Conservation (phyloP, 305 asterid species). For the Withania somnifera region DNA sequence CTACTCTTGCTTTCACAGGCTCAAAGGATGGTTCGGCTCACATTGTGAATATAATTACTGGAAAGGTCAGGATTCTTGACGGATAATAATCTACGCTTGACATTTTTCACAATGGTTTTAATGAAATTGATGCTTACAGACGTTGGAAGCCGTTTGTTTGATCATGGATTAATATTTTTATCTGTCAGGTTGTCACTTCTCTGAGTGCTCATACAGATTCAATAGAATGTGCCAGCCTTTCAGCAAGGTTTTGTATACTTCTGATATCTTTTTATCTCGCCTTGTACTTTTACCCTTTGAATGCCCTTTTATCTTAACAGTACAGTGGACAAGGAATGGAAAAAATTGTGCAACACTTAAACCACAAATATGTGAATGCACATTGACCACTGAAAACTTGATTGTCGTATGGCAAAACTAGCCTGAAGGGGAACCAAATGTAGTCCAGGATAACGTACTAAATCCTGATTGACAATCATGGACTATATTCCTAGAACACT, state of each 20-base stretch:
- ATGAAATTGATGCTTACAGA: not conserved
- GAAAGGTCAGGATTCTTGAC: conserved; percentile 31
- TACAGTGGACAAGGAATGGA: not conserved
- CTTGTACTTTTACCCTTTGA: not conserved
- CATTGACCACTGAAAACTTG: not conserved
- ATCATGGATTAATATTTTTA: not conserved
- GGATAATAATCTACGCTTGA: not conserved
- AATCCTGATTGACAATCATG: not conserved
- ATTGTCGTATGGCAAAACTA: not conserved
- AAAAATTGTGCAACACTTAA: not conserved
- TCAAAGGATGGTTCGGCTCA: conserved; percentile 65
- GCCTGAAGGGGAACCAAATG: not conserved
- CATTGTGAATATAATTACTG: conserved; percentile 60
- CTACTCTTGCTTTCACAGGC: conserved; percentile 69
- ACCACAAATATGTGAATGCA: not conserved
- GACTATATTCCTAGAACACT: not conserved
- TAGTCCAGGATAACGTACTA: not conserved
- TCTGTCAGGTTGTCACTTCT: conserved; percentile 64
- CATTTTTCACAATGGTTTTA: not conserved
- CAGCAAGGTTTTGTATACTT: conserved; percentile 43
- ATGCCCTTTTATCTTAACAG: not conserved
- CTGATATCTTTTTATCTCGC: conserved; percentile 2
- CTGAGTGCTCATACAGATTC: conserved; percentile 66
- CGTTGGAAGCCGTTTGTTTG: not conserved
- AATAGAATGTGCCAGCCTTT: conserved; percentile 71